Base-by-base conservation (phyloP, 345 rosid species). In the Hypericum androsaemum region DNA sequence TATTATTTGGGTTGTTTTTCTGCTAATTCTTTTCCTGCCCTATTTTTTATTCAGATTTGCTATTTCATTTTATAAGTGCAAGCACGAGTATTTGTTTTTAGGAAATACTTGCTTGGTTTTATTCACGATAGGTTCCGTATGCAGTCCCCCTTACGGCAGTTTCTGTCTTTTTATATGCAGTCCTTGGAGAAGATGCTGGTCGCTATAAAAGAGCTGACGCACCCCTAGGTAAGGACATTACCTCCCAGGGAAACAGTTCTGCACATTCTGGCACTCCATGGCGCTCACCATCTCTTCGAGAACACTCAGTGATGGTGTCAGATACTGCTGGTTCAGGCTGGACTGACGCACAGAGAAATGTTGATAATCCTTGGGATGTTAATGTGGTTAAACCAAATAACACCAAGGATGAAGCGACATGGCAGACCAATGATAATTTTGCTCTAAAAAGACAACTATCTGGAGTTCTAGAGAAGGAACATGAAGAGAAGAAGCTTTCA, bases 381-480 rank as follows among this genome's bases (percentile, higher is more conserved):
- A 76, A 71, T 54, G 22, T 64, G 60, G 61, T 68, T 52, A 60
- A 61, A 67, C 65, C 75, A 43, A 63, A 77, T 48, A 71, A 59
- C 59, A 38, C 77, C 10, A 73, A 73, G 62, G 94, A 77, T 65
- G 88, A 80, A 52, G 57, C 73, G 47, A 77, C 67, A 58, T 75
- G 83, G 88, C 52, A 64, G 63, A 67, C 59, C 37, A 62, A 63
- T 69, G 84, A 81, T 63, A 85, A 81, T 71, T 71, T 77, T 47
- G 46, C 69, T 36, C 57, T 78, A 36, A 75, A 64, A 70, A 77
- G 90, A 71, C 90, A 75, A 70, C 66, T 72, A 12, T 81, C 94
- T 62, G 57, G 63, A 28, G 70, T 68, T 70, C 54, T 80, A 36
- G 95, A 83, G 52, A 78, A 81, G 66, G 95, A 85, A 60, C 86